A percentile compares a stretch with the other conserved stretches of the same genome.
phyloP scores from a whole-genome alignment of 495 filamentous ascomycete species.

The Neurospora sublineolata region DNA sequence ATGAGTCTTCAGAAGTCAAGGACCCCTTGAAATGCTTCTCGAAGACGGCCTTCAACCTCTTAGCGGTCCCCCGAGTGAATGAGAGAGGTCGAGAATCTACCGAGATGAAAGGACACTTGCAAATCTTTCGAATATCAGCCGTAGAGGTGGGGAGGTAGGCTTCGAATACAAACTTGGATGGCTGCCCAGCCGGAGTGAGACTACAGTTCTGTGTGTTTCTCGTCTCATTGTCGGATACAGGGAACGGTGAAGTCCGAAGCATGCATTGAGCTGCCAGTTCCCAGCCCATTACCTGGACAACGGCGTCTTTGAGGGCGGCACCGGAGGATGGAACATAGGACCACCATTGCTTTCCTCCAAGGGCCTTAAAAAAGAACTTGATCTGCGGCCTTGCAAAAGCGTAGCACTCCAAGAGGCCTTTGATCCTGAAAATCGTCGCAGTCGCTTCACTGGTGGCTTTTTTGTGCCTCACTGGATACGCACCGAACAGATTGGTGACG shows the following conservation, averaged over 20 bases:
- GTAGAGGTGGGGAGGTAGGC: constrained; percentile 48
- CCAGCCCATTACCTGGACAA: constrained; percentile 56
- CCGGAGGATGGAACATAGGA: constrained; percentile 53
- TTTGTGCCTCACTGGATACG: constrained; percentile 65
- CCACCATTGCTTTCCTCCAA: constrained; percentile 57
- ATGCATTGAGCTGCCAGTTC: constrained; percentile 45
- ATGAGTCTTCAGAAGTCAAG: not conserved
- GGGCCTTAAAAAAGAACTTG: constrained; percentile 55
- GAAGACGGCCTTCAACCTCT: constrained; percentile 46
- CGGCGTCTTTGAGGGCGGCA: constrained; percentile 50
- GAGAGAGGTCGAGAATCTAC: constrained; percentile 72
- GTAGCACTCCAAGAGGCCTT: constrained; percentile 60
- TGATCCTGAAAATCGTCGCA: constrained; percentile 54
- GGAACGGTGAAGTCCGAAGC: constrained; percentile 12
- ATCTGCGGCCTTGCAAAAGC: constrained; percentile 57
- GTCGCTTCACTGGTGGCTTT: constrained; percentile 46
- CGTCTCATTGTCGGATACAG: not conserved
- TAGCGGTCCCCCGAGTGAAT: constrained; percentile 47
- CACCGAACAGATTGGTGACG: constrained; percentile 54
- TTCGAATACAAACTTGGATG: constrained; percentile 26
- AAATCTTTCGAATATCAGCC: constrained; percentile 42
- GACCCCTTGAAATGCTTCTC: constrained; percentile 9
- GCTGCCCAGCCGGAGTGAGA: not conserved
- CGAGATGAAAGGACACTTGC: constrained; percentile 54
- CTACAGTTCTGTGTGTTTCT: not conserved